These are phyloP conservation scores for Lachnellula arida DNA, from an alignment of 2,329 filamentous ascomycete species.

Conservation along the genomic window DNA sequence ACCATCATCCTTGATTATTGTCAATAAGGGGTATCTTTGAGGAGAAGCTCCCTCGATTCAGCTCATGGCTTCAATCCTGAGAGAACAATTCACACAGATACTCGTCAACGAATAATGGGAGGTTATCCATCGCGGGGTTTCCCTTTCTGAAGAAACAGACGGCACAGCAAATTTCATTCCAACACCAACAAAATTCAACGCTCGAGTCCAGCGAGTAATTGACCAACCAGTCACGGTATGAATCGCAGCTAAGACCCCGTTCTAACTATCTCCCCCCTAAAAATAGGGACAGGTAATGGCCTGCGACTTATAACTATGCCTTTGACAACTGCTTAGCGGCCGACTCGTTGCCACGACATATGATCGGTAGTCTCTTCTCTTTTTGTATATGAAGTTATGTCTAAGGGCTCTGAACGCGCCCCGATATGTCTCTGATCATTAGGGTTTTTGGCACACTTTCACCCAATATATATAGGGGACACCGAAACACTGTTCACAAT, in stretches of 20 bases:
- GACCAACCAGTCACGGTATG: neutral
- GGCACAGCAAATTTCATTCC: slow-evolving; percentile 2
- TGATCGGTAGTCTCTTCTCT: neutral
- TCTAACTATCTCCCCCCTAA: neutral
- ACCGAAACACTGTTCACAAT: neutral
- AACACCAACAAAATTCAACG: neutral
- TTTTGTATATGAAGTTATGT: neutral
- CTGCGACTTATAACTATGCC: neutral
- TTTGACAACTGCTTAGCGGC: neutral
- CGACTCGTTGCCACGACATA: neutral
- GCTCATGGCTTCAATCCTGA: neutral
- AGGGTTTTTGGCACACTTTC: neutral
- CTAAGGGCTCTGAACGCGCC: neutral
- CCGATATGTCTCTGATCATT: neutral
- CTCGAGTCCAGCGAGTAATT: neutral
- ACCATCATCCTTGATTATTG: slow-evolving; percentile 1
- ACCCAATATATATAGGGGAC: neutral
- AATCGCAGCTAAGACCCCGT: neutral
- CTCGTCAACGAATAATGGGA: slow-evolving; percentile 3
- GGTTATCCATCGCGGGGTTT: neutral
- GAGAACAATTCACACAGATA: neutral
- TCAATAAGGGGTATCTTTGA: neutral
- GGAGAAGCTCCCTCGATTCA: neutral
- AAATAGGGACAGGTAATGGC: neutral
- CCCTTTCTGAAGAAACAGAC: slow-evolving; percentile 6